phyloP scores from a whole-genome alignment of 2,329 filamentous ascomycete genomes.

The Alternaria brassicae region DNA sequence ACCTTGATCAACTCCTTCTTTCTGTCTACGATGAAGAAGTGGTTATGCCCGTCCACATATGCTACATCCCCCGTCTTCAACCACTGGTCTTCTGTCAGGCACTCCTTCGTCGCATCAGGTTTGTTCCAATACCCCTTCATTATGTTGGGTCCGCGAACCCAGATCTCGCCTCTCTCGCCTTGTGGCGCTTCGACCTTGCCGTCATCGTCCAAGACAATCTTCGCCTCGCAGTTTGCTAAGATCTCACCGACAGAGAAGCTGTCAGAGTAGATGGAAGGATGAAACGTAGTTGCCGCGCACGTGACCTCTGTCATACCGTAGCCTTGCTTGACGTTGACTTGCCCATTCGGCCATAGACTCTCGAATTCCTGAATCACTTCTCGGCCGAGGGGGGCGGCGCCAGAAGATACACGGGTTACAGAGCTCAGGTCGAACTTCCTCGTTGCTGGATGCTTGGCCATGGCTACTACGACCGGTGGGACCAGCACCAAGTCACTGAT shows the following conservation, averaged over 20 bases:
- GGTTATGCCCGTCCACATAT: slow-evolving; percentile 63
- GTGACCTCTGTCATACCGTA: slow-evolving; percentile 90
- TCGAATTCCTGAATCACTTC: slow-evolving; percentile 61
- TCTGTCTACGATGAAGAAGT: slow-evolving; percentile 74
- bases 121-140: slow-evolving; percentile 81
- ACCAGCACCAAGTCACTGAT: slow-evolving; percentile 73
- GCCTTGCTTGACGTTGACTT: slow-evolving; percentile 69
- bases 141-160: slow-evolving; percentile 73
- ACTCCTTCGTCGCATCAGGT: slow-evolving; percentile 69
- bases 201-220: slow-evolving; percentile 67
- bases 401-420: slow-evolving; percentile 65
- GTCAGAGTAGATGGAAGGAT: slow-evolving; percentile 58
- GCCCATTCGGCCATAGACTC: slow-evolving; percentile 59
- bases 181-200: slow-evolving; percentile 57
- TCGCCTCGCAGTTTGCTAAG: slow-evolving; percentile 72
- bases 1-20: slow-evolving; percentile 74
- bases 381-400: slow-evolving; percentile 69
- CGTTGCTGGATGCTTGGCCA: slow-evolving; percentile 74
- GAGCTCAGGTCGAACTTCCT: slow-evolving; percentile 73
- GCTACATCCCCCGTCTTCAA: slow-evolving; percentile 75
- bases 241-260: slow-evolving; percentile 69
- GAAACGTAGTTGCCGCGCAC: slow-evolving; percentile 72
- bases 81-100: slow-evolving; percentile 70
- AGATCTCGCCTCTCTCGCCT: slow-evolving; percentile 72
- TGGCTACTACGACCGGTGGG: slow-evolving; percentile 75